Evolutionary conservation across 164 flowering plant genomes (phyloP).

Genomic region (Vitis rupestris): DNA sequence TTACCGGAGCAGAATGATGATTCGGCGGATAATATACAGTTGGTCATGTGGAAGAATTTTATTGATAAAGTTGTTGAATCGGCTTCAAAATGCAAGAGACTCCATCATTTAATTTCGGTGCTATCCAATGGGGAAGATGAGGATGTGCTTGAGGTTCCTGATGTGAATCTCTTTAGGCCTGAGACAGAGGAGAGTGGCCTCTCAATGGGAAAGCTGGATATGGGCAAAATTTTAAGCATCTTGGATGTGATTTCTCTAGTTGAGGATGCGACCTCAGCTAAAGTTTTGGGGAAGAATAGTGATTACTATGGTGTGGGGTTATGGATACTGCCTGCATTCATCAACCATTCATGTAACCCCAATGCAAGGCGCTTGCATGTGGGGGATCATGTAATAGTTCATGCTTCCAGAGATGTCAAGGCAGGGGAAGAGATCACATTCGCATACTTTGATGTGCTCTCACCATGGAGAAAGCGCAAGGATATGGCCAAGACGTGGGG

Average conservation of each 20-base stretch:
- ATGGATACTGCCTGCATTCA: conserved; percentile 76
- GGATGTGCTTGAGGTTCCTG: conserved; percentile 55
- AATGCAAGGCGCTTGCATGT: conserved; percentile 75
- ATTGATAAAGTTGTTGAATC: conserved; percentile 51
- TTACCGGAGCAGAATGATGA: conserved; percentile 38
- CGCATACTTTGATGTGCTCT: conserved; percentile 70
- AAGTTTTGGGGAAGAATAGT: conserved; percentile 63
- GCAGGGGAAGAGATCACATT: conserved; percentile 90
- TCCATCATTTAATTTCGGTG: conserved; percentile 35
- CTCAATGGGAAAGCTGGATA: conserved; percentile 22
- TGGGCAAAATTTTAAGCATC: conserved; percentile 44
- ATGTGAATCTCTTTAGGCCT: conserved; percentile 57
- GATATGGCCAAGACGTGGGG: conserved; percentile 72
- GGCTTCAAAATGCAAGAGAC: conserved; percentile 37
- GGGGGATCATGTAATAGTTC: conserved; percentile 67
- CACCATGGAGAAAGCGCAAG: conserved; percentile 43
- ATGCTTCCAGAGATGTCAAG: conserved; percentile 72
- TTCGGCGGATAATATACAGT: conserved; percentile 43
- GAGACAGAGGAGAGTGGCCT: conserved; percentile 30
- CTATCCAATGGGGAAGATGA: conserved; percentile 44
- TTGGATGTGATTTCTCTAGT: conserved; percentile 84
- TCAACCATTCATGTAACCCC: conserved; percentile 86
- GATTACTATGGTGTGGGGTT: conserved; percentile 75
- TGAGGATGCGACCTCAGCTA: conserved; percentile 60
- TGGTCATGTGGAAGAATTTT: conserved; percentile 93